A percentile compares a stretch with the other conserved stretches of the same genome.
These are phyloP conservation scores for Eleusine indica DNA, from an alignment of 176 grass and related monocot species.

Conservation along the genomic window DNA sequence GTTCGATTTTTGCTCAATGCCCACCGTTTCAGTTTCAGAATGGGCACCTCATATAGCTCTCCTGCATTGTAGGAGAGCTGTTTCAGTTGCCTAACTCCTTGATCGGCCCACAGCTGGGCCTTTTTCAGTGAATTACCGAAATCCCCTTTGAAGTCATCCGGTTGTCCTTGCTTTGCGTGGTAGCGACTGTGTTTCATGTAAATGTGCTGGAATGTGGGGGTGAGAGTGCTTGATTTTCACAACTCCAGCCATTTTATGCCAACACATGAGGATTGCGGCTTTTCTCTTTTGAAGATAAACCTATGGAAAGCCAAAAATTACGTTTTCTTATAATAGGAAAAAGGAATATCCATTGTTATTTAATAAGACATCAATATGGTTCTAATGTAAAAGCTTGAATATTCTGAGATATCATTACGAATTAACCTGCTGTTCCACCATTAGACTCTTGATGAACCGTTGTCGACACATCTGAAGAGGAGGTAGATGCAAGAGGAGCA, in stretches of 20 bases:
- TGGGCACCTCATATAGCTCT: too few relatives aligned
- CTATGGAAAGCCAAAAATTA: not conserved
- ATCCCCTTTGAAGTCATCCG: slow-evolving; percentile 16
- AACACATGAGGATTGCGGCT: not conserved
- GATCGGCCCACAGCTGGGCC: too few relatives aligned
- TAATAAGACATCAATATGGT: not conserved
- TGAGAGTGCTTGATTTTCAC: slow-evolving; percentile 17
- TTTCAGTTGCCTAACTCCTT: too few relatives aligned
- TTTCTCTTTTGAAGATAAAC: not conserved
- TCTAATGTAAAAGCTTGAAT: not conserved
- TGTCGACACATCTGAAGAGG: not conserved
- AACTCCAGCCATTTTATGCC: not conserved
- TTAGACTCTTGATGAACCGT: slow-evolving; percentile 17
- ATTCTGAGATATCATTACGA: not conserved
- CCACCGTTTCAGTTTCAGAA: too few relatives aligned
- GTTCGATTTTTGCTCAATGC: too few relatives aligned
- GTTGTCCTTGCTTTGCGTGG: not conserved
- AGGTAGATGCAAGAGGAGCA: slow-evolving; percentile 7
- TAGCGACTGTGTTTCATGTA: not conserved
- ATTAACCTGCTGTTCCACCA: slow-evolving; percentile 32
- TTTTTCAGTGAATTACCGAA: too few relatives aligned
- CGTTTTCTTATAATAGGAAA: not conserved
- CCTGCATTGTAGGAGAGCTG: too few relatives aligned
- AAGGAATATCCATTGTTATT: not conserved
- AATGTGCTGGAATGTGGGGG: not conserved